Evolutionary conservation across 2,329 filamentous ascomycete genomes (phyloP).

Genomic region (Pseudogymnoascus sp.): DNA sequence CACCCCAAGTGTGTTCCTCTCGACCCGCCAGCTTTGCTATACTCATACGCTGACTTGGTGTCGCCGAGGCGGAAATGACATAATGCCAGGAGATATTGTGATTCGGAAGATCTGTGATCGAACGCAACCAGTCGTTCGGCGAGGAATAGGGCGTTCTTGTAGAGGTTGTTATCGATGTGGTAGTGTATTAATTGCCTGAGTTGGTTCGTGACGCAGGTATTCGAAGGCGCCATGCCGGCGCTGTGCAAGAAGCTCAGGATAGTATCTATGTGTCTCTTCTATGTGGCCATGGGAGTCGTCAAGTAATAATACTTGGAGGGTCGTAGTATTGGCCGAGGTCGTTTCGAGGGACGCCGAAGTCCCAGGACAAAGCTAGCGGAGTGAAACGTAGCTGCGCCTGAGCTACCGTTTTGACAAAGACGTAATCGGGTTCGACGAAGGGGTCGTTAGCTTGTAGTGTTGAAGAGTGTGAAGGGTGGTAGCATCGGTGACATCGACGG

Average conservation of each 20-base stretch:
- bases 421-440: background rate
- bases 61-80: conserved; percentile 79
- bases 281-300: conserved; percentile 1
- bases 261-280: conserved; percentile 8
- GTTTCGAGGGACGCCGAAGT: conserved; percentile 1
- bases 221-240: conserved; percentile 23
- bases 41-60: conserved; percentile 76
- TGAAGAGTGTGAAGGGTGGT: background rate
- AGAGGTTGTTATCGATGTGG: conserved; percentile 79
- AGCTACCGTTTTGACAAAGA: background rate
- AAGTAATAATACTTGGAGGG: conserved; percentile 8
- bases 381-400: background rate
- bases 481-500: conserved; percentile 1
- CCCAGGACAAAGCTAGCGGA: background rate
- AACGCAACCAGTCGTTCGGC: conserved; percentile 78
- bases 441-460: conserved; percentile 1
- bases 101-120: conserved; percentile 72
- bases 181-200: conserved; percentile 54
- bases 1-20: conserved; percentile 75
- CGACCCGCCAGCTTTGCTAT: conserved; percentile 60
- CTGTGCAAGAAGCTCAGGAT: conserved; percentile 8
- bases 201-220: conserved; percentile 24
- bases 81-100: conserved; percentile 72
- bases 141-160: conserved; percentile 88
- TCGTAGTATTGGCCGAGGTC: background rate